These are phyloP conservation scores for Cystoisospora suis DNA, from an alignment of 169 alveolate species.

Conservation along the genomic window DNA sequence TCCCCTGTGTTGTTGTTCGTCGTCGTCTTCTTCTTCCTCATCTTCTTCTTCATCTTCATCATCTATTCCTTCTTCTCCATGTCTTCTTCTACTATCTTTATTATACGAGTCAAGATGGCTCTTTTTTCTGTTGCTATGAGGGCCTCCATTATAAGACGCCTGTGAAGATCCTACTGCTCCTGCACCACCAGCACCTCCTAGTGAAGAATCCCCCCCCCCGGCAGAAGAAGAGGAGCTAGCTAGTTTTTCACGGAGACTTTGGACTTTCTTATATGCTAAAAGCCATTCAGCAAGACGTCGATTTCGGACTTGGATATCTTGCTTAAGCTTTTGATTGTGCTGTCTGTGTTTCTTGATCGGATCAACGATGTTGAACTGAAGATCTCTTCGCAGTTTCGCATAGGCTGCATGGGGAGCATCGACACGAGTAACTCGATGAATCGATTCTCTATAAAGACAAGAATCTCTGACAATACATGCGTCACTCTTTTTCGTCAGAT, in stretches of 20 bases:
- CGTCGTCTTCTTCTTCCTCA: background rate
- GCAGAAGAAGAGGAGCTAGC: slow-evolving; percentile 16
- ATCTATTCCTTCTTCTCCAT: background rate
- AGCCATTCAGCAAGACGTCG: slow-evolving; percentile 23
- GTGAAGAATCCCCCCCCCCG: slow-evolving; percentile 24
- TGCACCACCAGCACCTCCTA: background rate
- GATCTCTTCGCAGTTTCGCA: slow-evolving; percentile 48
- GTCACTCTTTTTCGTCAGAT: slow-evolving; percentile 56
- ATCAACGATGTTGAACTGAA: slow-evolving; percentile 43
- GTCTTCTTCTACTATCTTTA: too few relatives aligned
- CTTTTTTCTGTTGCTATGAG: background rate
- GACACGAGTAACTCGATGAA: slow-evolving; percentile 38
- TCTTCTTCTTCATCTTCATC: background rate
- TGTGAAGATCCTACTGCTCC: background rate
- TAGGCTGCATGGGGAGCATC: slow-evolving; percentile 68
- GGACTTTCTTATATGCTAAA: slow-evolving; percentile 22
- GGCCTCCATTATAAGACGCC: background rate
- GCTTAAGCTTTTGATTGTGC: slow-evolving; percentile 39
- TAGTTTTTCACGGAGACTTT: background rate
- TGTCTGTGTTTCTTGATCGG: slow-evolving; percentile 59
- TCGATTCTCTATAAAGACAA: slow-evolving; percentile 44
- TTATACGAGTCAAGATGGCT: too few relatives aligned
- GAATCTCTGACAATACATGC: slow-evolving; percentile 37
- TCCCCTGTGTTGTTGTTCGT: background rate
- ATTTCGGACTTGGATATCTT: background rate